Base-by-base conservation (phyloP, 2,329 filamentous ascomycete genomes). In the Talaromyces sp. region DNA sequence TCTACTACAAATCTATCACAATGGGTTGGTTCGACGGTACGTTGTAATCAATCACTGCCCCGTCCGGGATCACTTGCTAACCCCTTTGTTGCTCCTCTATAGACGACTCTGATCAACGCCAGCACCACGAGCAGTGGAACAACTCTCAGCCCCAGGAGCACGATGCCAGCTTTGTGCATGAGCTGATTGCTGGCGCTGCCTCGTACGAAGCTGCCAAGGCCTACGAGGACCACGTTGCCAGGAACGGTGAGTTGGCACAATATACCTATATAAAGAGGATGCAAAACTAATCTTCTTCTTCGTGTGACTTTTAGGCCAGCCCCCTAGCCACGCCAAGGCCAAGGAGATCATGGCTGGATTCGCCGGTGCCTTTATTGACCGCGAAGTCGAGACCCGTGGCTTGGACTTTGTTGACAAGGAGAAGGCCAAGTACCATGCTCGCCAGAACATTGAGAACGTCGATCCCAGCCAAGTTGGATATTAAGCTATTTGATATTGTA, bases 141-240 rank as follows among this genome's bases (percentile, higher is more conserved):
- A 52, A 27, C 27, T 7, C 12, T 14, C 70, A 74, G 60, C 59
- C 66, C 7, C 3, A 9, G 17, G 63, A 80, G 60, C 81, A 90
- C 77, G 75, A 90, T 74, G 80, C 83, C 65, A 83, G 83, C 69
- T 77, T 89, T 69, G 83, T 83, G 67, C 90, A 94, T 75, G 90
- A 94, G 79, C 71, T 91, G 57, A 74, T 94, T 59, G 89, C 87
- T 63, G 89, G 89, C 64, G 90, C 86, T 59, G 90, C 89, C 57
- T 85, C 87, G 64, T 94, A 91, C 72, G 87, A 87, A 67, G 90
- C 87, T 67, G 88, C 92, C 82, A 91, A 91, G 80, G 79, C 88
- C 31, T 92, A 88, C 69, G 89, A 92, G 77, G 84, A 91, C 70
- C 81, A 84, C 68, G 88, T 91, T 76, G 86, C 86, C 66, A 77